Conservation (phyloP, 495 filamentous ascomycete species). For the Daldinia vernicosa region DNA sequence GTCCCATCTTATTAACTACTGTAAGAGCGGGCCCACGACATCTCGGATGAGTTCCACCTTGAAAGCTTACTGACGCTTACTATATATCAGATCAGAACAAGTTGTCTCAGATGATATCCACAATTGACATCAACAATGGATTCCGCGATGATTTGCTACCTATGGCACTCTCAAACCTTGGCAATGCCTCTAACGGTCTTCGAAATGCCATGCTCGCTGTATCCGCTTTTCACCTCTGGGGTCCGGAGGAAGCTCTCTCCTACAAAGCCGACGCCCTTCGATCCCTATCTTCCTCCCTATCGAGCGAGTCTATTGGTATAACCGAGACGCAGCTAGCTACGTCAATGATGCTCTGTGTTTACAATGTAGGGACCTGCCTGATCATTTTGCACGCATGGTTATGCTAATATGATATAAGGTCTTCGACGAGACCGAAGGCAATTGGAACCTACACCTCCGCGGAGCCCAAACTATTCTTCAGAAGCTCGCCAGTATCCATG, state of each 20-base stretch:
- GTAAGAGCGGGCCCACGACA: conserved; percentile 24
- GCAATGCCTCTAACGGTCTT: conserved; percentile 44
- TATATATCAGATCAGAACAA: conserved; percentile 37
- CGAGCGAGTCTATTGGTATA: conserved; percentile 37
- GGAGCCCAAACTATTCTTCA: conserved; percentile 47
- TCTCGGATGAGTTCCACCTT: background rate
- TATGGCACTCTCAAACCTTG: conserved; percentile 44
- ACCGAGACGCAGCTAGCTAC: conserved; percentile 50
- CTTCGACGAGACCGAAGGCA: conserved; percentile 51
- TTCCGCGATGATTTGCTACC: conserved; percentile 49
- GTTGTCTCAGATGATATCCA: conserved; percentile 51
- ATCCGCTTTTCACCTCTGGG: conserved; percentile 48
- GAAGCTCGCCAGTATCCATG: conserved; percentile 38
- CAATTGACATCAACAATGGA: conserved; percentile 48
- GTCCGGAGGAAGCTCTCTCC: conserved; percentile 42
- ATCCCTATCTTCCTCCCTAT: conserved; percentile 45
- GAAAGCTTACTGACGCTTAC: conserved; percentile 23
- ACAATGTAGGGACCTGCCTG: conserved; percentile 42
- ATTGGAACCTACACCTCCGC: conserved; percentile 48
- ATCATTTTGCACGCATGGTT: background rate
- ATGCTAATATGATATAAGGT: conserved; percentile 40
- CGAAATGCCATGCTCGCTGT: conserved; percentile 51
- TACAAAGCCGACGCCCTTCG: conserved; percentile 48
- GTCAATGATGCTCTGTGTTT: conserved; percentile 53
- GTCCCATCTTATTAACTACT: conserved; percentile 46